Base-by-base conservation (phyloP, 2,329 filamentous ascomycete genomes). In the Aspergillus latus region DNA sequence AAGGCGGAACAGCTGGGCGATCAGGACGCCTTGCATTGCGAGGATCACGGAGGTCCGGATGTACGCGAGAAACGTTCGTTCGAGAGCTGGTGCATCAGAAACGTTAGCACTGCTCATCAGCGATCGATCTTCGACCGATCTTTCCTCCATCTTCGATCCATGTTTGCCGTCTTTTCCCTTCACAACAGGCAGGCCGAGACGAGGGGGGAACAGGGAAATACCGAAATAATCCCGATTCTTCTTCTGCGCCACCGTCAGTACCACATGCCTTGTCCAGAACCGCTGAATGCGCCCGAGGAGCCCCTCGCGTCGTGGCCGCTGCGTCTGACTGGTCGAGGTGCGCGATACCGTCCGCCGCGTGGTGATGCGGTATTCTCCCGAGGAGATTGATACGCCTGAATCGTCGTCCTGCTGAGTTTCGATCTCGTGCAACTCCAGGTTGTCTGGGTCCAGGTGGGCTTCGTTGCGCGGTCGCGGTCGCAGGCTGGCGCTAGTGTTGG, bases 11-110 rank as follows among this genome's bases (percentile, higher is more conserved):
- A 91, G 80, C 66, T 91, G 88, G 0, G 87, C 84, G 29, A 88
- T 80, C 2, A 84, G 64, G 2, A 88, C 82, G 15, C 87, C 87
- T 16, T 85, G 75, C 74, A 89, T 86, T 11, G 87, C 85, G 39
- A 90, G 77, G n/a, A 82, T 79, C 37, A 88, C 73, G 0, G 86
- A 89, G 1, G 88, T 91, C 16, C 88, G 83, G 30, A 90, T 79
- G 69, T 90, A 91, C 30, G 82, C 86, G 15, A 92, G 82, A 67
- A 87, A 92, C 15, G 88, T 92, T 55, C 88, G 79, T 72, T 92
- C 88, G 53, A 90, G 81, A 37, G 88, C 88, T 90, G 64, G 36
- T 21, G 51, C 29, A 7, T 39, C 29, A 28, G 45, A 34, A 29
- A 8, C 16, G n/a, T 32, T 49, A 37, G 47, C 37, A 36, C 21